Evolutionary conservation across 129 eudicot genomes (phyloP).

Genomic region (Chrysanthemum seticuspe): DNA sequence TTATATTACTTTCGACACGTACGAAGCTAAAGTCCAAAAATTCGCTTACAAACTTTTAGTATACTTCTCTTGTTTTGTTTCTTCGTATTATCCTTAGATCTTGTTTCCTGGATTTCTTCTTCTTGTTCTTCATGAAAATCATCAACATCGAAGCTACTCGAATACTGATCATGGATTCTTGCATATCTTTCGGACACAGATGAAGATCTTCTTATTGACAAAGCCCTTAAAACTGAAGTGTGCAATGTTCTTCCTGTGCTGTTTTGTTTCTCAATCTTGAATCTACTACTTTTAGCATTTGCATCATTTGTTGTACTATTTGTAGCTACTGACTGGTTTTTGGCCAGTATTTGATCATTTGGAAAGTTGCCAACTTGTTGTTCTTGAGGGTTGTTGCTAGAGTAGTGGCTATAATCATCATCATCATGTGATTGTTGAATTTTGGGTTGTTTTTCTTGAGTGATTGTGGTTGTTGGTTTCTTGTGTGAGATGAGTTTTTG

Average conservation of each 20-base stretch:
- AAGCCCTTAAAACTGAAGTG: slow-evolving; percentile 43
- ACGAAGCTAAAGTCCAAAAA: slow-evolving; percentile 47
- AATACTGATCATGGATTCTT: slow-evolving; percentile 65
- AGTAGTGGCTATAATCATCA: slow-evolving; percentile 16
- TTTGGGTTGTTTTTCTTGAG: slow-evolving; percentile 21
- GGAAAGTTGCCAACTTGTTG: slow-evolving; percentile 18
- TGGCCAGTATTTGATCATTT: slow-evolving; percentile 26
- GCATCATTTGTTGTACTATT: slow-evolving; percentile 17
- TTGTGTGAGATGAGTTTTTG: slow-evolving; percentile 28
- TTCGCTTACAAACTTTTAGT: slow-evolving; percentile 60
- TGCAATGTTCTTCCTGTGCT: slow-evolving; percentile 40
- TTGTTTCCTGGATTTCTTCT: slow-evolving; percentile 18
- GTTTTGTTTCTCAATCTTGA: slow-evolving; percentile 43
- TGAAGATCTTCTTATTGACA: slow-evolving; percentile 70
- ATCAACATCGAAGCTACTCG: slow-evolving; percentile 28
- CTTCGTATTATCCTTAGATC: slow-evolving; percentile 37
- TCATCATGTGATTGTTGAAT: slow-evolving; percentile 1
- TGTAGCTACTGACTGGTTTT: slow-evolving; percentile 39
- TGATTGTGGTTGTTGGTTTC: slow-evolving; percentile 22
- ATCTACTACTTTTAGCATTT: slow-evolving; percentile 25
- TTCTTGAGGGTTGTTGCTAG: slow-evolving; percentile 11
- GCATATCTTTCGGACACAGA: slow-evolving; percentile 75
- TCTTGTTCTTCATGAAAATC: slow-evolving; percentile 2
- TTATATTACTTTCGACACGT: not conserved
- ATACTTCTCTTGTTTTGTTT: slow-evolving; percentile 35